Base-by-base conservation (phyloP, 1,139 yeast genomes). In the Kodamaea alishanica region DNA sequence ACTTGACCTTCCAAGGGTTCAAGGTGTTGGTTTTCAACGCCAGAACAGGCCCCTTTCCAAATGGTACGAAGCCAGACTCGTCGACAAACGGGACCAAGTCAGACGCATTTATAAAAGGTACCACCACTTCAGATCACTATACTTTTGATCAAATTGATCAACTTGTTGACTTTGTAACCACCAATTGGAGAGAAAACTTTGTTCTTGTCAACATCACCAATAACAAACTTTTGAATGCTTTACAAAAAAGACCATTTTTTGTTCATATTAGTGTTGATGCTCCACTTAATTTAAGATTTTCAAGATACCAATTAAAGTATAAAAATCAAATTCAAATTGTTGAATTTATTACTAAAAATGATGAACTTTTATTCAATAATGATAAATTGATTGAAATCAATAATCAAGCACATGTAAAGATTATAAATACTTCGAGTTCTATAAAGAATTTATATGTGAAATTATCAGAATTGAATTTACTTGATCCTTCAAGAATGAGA, bases 251-350 rank as follows among this genome's bases (percentile, higher is more conserved):
- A 43, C 97, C 98, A 0, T 92, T 88, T 56, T 88, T 90, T 54
- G 70, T 89, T 25, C 95, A 89, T 51, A 56, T 92, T 3, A 75
- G 88, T 6, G 70, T 89, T 2, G 96, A 88, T 54, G 89, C 96
- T 0, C 87, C 96, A 0, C 46, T 84, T 9, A 51, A 56, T 15
- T 50, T 77, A 23, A 69, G 96, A 39, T 74, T 70, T 54, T 58
- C 67, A 32, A 63, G 94, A 34, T 74, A 66, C 51, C 47, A 51
- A 23, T 39, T 50, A 22, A 61, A 60, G 34, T 40, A 57, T 26
- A 33, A 37, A 12, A 23, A 26, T 4, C 22, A 12, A 6, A 35
- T 51, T 30, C 34, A 61, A 10, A 49, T 74, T 22, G 73, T 68
- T 32, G 61, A 69, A 30, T 82, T 83, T 50, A 67, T 73, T 5